phyloP scores from a whole-genome alignment of 768 basidiomycete species.

The Tulasnella sp. region DNA sequence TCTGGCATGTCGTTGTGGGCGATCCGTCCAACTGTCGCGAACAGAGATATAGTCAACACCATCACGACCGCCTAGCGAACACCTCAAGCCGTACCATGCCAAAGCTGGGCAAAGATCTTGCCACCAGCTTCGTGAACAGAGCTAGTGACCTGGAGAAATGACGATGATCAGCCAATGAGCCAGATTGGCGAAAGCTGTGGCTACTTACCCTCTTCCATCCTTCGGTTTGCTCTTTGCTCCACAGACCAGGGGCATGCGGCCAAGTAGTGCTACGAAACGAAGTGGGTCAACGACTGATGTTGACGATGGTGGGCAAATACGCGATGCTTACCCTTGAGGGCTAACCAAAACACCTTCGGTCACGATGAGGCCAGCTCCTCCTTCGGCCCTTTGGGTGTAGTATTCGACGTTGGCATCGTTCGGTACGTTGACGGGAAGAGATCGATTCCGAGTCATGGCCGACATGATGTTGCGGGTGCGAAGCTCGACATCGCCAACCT shows the following conservation, averaged over 20 bases:
- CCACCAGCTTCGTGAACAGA: neutral
- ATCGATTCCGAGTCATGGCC: slow-evolving; percentile 44
- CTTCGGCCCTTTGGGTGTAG: slow-evolving; percentile 41
- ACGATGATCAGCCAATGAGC: neutral
- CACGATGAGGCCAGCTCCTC: slow-evolving; percentile 42
- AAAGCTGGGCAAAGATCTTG: slow-evolving; percentile 34
- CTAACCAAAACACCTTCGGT: slow-evolving; percentile 43
- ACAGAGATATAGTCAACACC: slow-evolving; percentile 24
- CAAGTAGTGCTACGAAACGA: slow-evolving; percentile 41
- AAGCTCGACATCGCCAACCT: slow-evolving; percentile 39
- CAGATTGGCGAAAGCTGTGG: neutral
- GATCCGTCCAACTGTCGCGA: slow-evolving; percentile 28
- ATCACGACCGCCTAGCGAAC: neutral
- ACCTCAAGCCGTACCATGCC: slow-evolving; percentile 38
- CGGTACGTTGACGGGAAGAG: slow-evolving; percentile 39
- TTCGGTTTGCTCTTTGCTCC: slow-evolving; percentile 43
- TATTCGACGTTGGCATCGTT: slow-evolving; percentile 43
- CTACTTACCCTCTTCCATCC: slow-evolving; percentile 41
- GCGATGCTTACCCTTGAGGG: slow-evolving; percentile 41
- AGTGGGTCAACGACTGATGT: neutral
- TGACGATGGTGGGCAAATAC: neutral
- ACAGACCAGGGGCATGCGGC: slow-evolving; percentile 48
- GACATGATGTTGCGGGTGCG: slow-evolving; percentile 43
- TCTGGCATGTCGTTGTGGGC: slow-evolving; percentile 37
- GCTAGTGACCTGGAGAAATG: neutral